These are phyloP conservation scores for Neckera pumila DNA, from an alignment of 225 moss, liverwort and hornwort species.

Conservation along the genomic window DNA sequence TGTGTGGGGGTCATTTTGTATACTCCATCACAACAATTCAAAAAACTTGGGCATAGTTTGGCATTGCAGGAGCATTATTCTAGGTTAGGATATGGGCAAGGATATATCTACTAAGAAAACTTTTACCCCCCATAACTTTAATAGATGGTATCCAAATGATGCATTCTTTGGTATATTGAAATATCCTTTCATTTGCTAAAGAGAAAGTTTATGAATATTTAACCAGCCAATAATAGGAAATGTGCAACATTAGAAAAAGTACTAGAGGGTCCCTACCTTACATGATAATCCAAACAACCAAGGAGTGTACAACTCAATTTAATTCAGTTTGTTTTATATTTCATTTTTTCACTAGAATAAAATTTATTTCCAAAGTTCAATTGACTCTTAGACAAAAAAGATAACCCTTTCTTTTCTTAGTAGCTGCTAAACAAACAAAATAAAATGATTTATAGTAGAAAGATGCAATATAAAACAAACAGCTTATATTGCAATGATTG, in stretches of 20 bases:
- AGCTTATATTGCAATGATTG: too few species aligned
- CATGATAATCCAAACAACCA: neutral
- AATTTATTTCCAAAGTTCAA: too few species aligned
- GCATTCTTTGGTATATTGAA: too few species aligned
- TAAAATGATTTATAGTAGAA: neutral
- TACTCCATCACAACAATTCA: too few species aligned
- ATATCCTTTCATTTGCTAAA: neutral
- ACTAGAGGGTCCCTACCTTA: neutral
- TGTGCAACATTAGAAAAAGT: too few species aligned
- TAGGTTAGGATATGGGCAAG: accelerated
- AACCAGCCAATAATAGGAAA: neutral
- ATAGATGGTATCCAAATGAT: too few species aligned
- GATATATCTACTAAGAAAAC: neutral
- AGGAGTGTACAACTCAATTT: neutral
- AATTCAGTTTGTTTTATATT: neutral
- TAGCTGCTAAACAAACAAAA: neutral
- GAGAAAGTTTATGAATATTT: neutral
- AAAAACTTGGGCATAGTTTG: neutral
- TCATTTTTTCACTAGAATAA: too few species aligned
- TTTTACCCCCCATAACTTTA: neutral
- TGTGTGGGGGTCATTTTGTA: neutral
- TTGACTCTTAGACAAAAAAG: too few species aligned
- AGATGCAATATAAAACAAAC: neutral
- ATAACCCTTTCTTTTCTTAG: too few species aligned
- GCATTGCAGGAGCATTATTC: accelerated